A percentile compares a stretch with the other conserved stretches of the same genome.
Evolutionary conservation across 805 yeast genomes (phyloP).

Genomic region (Zygosaccharomyces bisporus): DNA sequence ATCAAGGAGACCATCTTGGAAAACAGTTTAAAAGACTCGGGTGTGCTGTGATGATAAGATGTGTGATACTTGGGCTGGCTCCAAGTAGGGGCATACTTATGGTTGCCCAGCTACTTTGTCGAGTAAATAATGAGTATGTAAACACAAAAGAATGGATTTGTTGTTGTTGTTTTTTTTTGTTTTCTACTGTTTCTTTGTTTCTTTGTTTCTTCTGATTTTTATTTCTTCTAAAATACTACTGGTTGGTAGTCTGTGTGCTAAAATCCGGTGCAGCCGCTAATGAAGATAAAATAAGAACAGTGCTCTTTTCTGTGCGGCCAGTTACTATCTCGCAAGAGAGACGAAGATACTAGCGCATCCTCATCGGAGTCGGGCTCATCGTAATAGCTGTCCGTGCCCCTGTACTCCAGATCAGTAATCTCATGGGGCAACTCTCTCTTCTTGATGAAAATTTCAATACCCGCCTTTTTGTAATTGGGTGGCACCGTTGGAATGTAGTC

Average conservation of each 20-base stretch:
- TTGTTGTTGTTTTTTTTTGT: background rate
- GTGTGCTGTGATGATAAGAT: conserved; percentile 49
- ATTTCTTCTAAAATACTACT: background rate
- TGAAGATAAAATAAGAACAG: conserved; percentile 36
- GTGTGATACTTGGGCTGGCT: conserved; percentile 10
- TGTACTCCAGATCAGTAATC: conserved; percentile 26
- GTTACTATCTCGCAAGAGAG: conserved; percentile 12
- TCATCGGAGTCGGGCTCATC: conserved; percentile 7
- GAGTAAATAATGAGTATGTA: conserved; percentile 1
- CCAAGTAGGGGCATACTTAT: conserved; percentile 3
- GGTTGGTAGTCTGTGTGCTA: conserved; percentile 4
- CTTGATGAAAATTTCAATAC: conserved; percentile 47
- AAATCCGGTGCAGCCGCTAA: conserved; percentile 35
- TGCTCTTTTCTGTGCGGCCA: conserved; percentile 38
- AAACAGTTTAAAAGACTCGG: conserved; percentile 71
- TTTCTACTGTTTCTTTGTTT: background rate
- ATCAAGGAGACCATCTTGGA: conserved; percentile 77
- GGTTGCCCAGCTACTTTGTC: background rate
- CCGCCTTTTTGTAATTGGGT: conserved; percentile 49
- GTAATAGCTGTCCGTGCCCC: conserved; percentile 18
- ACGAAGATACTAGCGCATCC: conserved; percentile 5
- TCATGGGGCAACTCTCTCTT: conserved; percentile 37
- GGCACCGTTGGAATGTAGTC: conserved; percentile 63
- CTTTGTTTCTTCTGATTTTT: background rate
- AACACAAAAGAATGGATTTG: background rate